Evolutionary conservation across 768 basidiomycete species (phyloP).

Genomic region (Termitomyces sp.): DNA sequence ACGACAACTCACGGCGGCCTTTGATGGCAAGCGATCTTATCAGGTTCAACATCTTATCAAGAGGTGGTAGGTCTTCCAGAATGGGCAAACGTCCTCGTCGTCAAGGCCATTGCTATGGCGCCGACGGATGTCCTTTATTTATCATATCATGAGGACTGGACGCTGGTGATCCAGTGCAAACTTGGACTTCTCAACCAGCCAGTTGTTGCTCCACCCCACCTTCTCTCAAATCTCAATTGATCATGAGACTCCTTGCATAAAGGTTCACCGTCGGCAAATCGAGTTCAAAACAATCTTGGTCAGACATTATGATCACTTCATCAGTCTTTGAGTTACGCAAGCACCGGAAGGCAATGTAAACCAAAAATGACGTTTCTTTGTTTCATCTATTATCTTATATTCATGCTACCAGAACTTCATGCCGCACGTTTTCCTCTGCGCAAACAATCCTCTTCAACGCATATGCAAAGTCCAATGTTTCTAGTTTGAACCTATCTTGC

Average conservation of each 20-base stretch:
- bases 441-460: background rate
- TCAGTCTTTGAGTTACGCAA: background rate
- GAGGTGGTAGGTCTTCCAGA: background rate
- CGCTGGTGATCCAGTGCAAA: background rate
- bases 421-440: background rate
- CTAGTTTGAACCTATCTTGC: background rate
- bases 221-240: too few species aligned
- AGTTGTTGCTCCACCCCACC: too few species aligned
- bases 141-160: background rate
- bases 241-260: too few species aligned
- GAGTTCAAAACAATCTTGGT: background rate
- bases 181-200: background rate
- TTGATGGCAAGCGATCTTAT: background rate
- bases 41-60: background rate
- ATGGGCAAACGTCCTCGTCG: background rate
- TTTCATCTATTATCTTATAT: background rate
- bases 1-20: constrained; percentile 5
- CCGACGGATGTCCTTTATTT: background rate
- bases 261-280: background rate
- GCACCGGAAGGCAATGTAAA: background rate
- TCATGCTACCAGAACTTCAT: background rate
- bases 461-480: background rate
- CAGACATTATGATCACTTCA: background rate
- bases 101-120: background rate
- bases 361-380: too few species aligned